Evolutionary conservation across 2,329 filamentous ascomycete genomes (phyloP), one percentile per base, ranked within the genome.

Genomic region (Lecanicillium sp.): DNA sequence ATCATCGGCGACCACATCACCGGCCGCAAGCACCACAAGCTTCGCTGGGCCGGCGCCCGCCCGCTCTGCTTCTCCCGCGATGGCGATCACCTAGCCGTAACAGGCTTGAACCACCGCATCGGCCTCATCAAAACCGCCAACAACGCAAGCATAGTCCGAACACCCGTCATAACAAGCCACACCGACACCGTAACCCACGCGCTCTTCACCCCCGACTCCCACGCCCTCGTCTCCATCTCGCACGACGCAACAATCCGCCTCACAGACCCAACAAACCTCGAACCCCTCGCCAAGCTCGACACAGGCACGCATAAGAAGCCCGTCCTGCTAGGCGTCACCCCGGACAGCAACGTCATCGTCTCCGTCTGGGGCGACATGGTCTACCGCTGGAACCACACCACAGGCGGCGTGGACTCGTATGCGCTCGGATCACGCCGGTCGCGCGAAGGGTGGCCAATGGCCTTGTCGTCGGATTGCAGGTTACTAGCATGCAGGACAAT

Each of bases 401-500:
- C 49, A 1, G 51, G 53, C 3, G 42, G 46, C 14, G 45, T 62
- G 35, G 52, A 55, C 38, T 54, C 45, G 13, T 62, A 57, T 38
- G 51, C 46, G 29, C 46, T 62, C n/a, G 49, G 57, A 17, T 45
- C 48, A 7, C 49, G 53, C 15, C 48, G 58, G 34, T 42, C 34
- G 6, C 47, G 45, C 20, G 58, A 62, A 43, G 59, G 59, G 3
- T 60, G 58, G 56, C 59, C 59, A 3, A 43, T 62, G 9, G 52
- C 51, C 25, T 49, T 62, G n/a, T 62, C 59, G 6, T 51, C 50
- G 0, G 58, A 62, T 41, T 60, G 58, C 22, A 45, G 52, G 20
- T 59, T 59, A 40, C 33, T 62, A 16, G 53, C 47, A 33, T 62
- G 57, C 36, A 49, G 57, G 33, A 62, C 54, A 1, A 55, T 60